Percentiles rank a stretch among this genome's conserved stretches.
Evolutionary conservation across 1,139 yeast species (phyloP).

Genomic region (Candida sp.): DNA sequence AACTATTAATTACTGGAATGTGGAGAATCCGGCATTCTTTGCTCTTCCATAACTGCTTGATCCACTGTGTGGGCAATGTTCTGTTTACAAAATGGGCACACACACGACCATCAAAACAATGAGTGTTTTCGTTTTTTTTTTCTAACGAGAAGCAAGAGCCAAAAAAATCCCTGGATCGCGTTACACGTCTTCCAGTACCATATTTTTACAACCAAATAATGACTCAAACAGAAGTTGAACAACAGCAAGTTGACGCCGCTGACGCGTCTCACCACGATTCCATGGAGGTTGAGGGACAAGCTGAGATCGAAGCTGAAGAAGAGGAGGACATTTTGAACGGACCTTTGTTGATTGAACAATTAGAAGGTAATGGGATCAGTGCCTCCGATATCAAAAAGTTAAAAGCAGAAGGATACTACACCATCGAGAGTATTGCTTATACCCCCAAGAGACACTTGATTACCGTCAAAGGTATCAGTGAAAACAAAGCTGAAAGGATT

Average conservation of each 20-base stretch:
- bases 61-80: neutral
- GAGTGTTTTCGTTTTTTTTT: too few relatives aligned
- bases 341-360: conserved; percentile 49
- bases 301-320: conserved; percentile 18
- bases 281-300: conserved; percentile 1
- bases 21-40: too few relatives aligned
- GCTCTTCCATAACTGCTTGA: neutral
- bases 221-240: conserved; percentile 12
- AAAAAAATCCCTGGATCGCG: conserved; percentile 3
- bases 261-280: neutral
- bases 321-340: conserved; percentile 46
- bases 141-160: neutral
- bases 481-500: conserved; percentile 91
- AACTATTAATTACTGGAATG: neutral
- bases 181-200: conserved; percentile 1
- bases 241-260: conserved; percentile 3
- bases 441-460: conserved; percentile 80
- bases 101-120: neutral
- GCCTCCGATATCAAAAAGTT: conserved; percentile 79
- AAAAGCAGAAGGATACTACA: conserved; percentile 82
- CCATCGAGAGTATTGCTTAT: conserved; percentile 92
- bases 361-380: conserved; percentile 87
- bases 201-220: conserved; percentile 6
- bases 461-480: conserved; percentile 90
- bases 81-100: neutral